Evolutionary conservation across 2,329 filamentous ascomycete genomes (phyloP), one percentile per base, ranked within the genome.

Genomic region (Fusarium napiforme): DNA sequence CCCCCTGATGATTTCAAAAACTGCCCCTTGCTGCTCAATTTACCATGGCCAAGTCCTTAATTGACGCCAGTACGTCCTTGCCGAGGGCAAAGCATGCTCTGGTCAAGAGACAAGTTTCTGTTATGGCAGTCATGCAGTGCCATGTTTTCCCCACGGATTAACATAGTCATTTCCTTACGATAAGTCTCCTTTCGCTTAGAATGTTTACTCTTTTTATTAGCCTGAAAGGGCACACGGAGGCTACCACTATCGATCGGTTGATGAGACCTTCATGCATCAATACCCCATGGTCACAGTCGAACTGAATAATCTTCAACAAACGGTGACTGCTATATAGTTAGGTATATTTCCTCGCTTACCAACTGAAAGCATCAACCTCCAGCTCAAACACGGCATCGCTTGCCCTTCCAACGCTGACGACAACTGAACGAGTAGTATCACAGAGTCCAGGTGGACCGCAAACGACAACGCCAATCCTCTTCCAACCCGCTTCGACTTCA

Each of bases 191-290:
- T 40, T 40, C 19, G 19, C 14, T 21, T 14, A 16, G 14, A 36
- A 21, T 2, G 7, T 1, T 11, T 21, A 5, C 19, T n/a, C 12
- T 21, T 14, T 14, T 5, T 14, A 12, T 40, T n/a, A 7, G 21
- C 19, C 7, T n/a, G 21, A 40, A n/a, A 0, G 1, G 4, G 19
- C 39, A n/a, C 21, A n/a, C 1, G 0, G n/a, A 40, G 12, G 39
- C 21, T 40, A 14, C 7, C 11, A 14, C 19, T 1, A n/a, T 40
- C 39, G 39, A n/a, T 14, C 11, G 14, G 21, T 9, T 2, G 7
- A n/a, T 40, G 7, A n/a, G 7, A 11, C 39, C 19, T 14, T n/a
- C 4, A 40, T 8, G 19, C 7, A 23, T 23, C 23, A 23, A 23
- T 14, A n/a, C 39, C 1, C 11, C 19, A 8, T 2, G 12, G 21